phyloP scores from a whole-genome alignment of 805 yeast genomes.

The Saccharomycopsis selenospora region DNA sequence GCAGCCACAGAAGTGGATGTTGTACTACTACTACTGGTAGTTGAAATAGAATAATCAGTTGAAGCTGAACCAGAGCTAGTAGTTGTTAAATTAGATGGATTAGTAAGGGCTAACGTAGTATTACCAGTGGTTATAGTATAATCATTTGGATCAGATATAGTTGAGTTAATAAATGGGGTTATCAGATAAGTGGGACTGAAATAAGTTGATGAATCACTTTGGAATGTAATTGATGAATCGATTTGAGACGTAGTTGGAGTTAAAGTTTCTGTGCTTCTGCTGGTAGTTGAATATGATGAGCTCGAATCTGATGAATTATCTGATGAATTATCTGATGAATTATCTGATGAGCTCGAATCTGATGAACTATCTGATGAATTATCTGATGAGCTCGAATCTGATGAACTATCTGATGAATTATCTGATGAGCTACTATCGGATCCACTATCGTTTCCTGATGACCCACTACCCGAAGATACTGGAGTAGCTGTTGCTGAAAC shows the following conservation, averaged over 20 bases:
- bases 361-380: no score
- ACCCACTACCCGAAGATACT: background rate
- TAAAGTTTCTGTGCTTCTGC: background rate
- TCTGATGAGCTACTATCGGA: no score
- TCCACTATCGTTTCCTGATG: no score
- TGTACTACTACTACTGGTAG: constrained; percentile 22
- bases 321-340: background rate
- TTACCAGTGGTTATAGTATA: no score
- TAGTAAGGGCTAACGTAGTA: background rate
- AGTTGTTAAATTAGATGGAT: background rate
- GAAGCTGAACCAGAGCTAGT: constrained; percentile 13
- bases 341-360: no score
- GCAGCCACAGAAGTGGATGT: constrained; percentile 25
- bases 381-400: no score
- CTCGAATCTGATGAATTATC: background rate
- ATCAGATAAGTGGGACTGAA: no score
- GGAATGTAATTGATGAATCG: no score
- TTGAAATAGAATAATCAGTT: constrained; percentile 11
- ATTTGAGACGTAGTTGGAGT: background rate
- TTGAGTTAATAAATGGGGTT: no score
- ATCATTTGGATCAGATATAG: no score
- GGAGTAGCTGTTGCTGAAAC: background rate
- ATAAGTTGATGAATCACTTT: no score
- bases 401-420: background rate
- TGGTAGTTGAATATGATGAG: background rate